Percentiles rank a stretch among this genome's conserved stretches.
These are phyloP conservation scores for Fusarium albidum DNA, from an alignment of 2,329 filamentous ascomycete species.

Conservation along the genomic window DNA sequence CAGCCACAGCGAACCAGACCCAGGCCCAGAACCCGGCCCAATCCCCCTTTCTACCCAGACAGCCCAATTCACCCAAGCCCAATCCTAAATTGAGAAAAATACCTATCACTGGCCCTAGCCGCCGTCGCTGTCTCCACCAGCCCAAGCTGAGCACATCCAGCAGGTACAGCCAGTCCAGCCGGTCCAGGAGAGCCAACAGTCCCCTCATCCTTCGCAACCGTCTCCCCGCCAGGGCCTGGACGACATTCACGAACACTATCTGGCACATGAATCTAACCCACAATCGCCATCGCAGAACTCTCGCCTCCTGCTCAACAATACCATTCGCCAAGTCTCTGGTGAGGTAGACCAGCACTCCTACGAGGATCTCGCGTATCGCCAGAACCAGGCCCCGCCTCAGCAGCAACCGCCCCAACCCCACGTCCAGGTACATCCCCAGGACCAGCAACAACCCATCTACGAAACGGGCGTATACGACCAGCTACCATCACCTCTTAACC, in stretches of 20 bases:
- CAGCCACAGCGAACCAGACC: constrained; percentile 31
- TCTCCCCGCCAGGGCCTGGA: constrained; percentile 57
- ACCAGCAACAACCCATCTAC: constrained; percentile 45
- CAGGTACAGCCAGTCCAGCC: constrained; percentile 37
- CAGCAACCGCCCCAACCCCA: constrained; percentile 39
- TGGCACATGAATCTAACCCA: constrained; percentile 50
- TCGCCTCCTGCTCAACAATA: constrained; percentile 46
- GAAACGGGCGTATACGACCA: constrained; percentile 51
- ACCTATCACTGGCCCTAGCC: constrained; percentile 32
- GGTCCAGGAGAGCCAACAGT: constrained; percentile 41
- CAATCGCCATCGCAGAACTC: constrained; percentile 51
- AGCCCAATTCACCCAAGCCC: constrained; percentile 33
- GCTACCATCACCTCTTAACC: constrained; percentile 36
- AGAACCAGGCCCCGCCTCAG: constrained; percentile 47
- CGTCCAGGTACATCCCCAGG: constrained; percentile 27
- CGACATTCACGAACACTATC: constrained; percentile 50
- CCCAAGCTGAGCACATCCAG: constrained; percentile 33
- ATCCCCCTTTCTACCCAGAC: constrained; percentile 33
- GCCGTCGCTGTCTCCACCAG: constrained; percentile 14
- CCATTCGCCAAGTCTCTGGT: constrained; percentile 58
- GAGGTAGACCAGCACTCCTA: constrained; percentile 56
- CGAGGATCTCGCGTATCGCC: constrained; percentile 53
- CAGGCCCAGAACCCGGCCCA: constrained; percentile 31
- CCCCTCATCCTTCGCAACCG: constrained; percentile 50
- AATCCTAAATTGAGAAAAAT: constrained; percentile 31